phyloP scores from a whole-genome alignment of 169 alveolate species.

The Cryptosporidium xiaoi region DNA sequence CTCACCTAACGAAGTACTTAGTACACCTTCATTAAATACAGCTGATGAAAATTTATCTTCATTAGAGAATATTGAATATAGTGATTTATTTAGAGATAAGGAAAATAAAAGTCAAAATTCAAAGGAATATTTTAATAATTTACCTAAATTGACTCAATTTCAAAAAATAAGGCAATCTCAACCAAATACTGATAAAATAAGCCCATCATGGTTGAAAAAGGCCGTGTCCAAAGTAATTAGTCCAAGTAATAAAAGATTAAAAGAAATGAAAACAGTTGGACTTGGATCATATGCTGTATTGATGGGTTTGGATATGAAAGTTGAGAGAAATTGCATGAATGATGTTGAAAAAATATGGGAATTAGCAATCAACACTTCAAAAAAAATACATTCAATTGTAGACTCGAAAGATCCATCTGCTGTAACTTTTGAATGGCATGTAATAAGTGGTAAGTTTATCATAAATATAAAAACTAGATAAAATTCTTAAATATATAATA shows the following conservation, averaged over 20 bases:
- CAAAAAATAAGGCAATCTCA: neutral
- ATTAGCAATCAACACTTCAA: constrained; percentile 34
- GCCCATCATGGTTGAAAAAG: constrained; percentile 70
- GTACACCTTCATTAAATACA: constrained; percentile 6
- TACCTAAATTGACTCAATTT: neutral
- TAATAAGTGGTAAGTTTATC: constrained; percentile 69
- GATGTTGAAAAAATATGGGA: constrained; percentile 66
- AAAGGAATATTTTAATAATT: constrained; percentile 27
- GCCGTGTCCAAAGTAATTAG: constrained; percentile 69
- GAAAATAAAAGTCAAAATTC: constrained; percentile 7
- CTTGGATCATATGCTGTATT: constrained; percentile 70
- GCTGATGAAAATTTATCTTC: constrained; percentile 61
- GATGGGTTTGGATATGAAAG: constrained; percentile 71
- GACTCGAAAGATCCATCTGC: constrained; percentile 73
- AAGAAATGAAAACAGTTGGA: constrained; percentile 46
- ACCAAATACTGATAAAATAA: constrained; percentile 14
- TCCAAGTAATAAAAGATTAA: constrained; percentile 27
- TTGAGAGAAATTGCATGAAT: constrained; percentile 39
- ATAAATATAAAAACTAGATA: neutral
- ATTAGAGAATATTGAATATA: constrained; percentile 36
- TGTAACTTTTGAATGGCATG: constrained; percentile 74
- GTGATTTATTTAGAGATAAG: constrained; percentile 12
- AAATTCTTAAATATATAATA: neutral
- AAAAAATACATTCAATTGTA: constrained; percentile 67
- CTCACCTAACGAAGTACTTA: neutral